Percentiles rank a stretch among this genome's conserved stretches.
These are phyloP conservation scores for Albizia julibrissin DNA, from an alignment of 306 rosid genomes.

Conservation along the genomic window DNA sequence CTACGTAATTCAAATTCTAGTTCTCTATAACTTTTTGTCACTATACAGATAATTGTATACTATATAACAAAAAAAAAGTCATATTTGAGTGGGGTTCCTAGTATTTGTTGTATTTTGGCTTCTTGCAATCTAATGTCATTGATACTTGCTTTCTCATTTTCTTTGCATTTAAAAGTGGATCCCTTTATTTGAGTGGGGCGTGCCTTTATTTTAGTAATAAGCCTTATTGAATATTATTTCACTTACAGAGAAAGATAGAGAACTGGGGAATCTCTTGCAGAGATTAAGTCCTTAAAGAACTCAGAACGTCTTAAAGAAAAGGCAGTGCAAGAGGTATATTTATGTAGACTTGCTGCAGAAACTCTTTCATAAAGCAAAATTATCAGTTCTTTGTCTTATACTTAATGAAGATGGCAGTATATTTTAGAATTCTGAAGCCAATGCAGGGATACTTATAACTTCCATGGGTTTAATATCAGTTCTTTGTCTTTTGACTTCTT, in stretches of 20 bases:
- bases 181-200: background rate
- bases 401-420: background rate
- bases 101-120: too few species aligned
- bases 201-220: background rate
- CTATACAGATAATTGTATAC: too few species aligned
- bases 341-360: background rate
- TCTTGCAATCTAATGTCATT: too few species aligned
- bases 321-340: slow-evolving; percentile 79
- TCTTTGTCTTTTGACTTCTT: too few species aligned
- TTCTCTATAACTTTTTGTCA: too few species aligned
- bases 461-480: slow-evolving; percentile 32
- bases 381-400: slow-evolving; percentile 11
- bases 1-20: too few species aligned
- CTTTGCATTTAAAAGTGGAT: background rate
- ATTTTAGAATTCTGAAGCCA: slow-evolving; percentile 8
- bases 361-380: slow-evolving; percentile 1
- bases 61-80: too few species aligned
- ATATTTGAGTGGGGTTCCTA: too few species aligned
- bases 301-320: slow-evolving; percentile 80
- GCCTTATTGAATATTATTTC: slow-evolving; percentile 4
- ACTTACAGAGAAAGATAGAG: slow-evolving; percentile 83
- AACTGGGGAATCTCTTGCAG: slow-evolving; percentile 81
- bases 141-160: too few species aligned
- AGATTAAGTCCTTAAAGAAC: slow-evolving; percentile 69
- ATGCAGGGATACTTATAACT: background rate